Percentiles rank a stretch among this genome's conserved stretches.
These are phyloP conservation scores for Pythium diclinum DNA, from an alignment of 352 stramenopile species.

Conservation along the genomic window DNA sequence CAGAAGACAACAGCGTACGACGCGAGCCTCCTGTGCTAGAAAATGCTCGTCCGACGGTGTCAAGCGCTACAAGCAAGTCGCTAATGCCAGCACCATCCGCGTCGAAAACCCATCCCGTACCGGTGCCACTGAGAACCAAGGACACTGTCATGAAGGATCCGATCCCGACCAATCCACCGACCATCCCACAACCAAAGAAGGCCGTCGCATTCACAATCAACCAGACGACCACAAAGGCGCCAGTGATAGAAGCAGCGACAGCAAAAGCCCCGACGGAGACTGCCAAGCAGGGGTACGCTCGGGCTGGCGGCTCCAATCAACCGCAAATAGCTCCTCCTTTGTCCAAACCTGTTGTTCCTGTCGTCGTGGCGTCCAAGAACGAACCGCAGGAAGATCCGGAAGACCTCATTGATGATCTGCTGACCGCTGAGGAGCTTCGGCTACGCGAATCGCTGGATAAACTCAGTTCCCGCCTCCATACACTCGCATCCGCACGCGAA, in stretches of 20 bases:
- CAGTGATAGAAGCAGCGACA: background rate
- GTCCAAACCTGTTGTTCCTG: background rate
- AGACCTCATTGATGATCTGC: constrained; percentile 33
- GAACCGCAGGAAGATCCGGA: constrained; percentile 22
- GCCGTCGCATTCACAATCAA: background rate
- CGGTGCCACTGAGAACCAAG: background rate
- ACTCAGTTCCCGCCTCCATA: constrained; percentile 39
- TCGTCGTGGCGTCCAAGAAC: background rate
- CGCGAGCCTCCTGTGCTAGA: background rate
- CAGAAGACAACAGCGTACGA: background rate
- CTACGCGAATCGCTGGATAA: constrained; percentile 59
- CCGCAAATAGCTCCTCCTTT: background rate
- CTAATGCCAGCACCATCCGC: background rate
- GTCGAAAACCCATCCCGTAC: background rate
- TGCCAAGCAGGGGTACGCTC: background rate
- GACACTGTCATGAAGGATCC: background rate
- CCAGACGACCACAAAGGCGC: background rate
- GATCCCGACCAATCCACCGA: background rate
- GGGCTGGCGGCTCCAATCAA: background rate
- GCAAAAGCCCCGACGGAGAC: background rate
- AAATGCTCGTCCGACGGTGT: background rate
- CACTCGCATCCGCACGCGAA: constrained; percentile 12
- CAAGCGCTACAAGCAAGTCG: background rate
- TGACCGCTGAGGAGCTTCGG: constrained; percentile 37
- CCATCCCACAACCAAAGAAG: background rate